Base-by-base conservation (phyloP, 2,329 filamentous ascomycete genomes). In the Cladosporium sp. region DNA sequence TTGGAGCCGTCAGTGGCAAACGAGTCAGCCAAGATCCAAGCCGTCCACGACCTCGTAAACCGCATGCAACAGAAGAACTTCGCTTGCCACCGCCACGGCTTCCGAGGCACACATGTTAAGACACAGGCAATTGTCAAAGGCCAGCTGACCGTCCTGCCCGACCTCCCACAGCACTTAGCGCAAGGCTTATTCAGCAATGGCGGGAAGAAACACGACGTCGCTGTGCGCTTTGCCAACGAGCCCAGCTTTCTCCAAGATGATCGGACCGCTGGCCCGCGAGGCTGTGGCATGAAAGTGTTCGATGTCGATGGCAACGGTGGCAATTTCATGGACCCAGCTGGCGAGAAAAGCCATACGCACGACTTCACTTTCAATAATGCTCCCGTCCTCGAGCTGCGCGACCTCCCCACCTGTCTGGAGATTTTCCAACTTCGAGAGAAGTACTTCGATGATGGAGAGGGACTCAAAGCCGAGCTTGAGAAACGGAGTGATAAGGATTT, bases 301-400 rank as follows among this genome's bases (percentile, higher is more conserved):
- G 55, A 39, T 20, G 63, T 67, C 3, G 59, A 66, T 37, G 42
- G 61, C 8, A 30, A 59, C 1, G 59, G 65, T 37, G 42, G 61
- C 8, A 30, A 59, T 1, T 63, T 61, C 40, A 43, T 66, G 6
- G 60, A 63, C 6, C n/a, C 38, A 7, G 57, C 58, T n/a, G 62
- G 61, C 34, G 30, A 51, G 40, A 12, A 37, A 17, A 58, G 55
- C 17, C 59, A 51, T 12, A 60, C 66, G 1, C 70, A 72, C 45
- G 69, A 72, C 52, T 70, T 68, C 59, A 68, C 69, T 42, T 72
- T 66, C 63, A 72, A 72, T 52, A 73, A 71, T 47, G 67, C 69
- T 5, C 68, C 70, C 1, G 64, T 69, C 56, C 66, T 72, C 30
- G 69, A 72, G 22, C 50, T 70, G 45, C 70, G 66, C 0, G 68